Evolutionary conservation across 306 rosid species (phyloP).

Genomic region (Cucumis cinereus): DNA sequence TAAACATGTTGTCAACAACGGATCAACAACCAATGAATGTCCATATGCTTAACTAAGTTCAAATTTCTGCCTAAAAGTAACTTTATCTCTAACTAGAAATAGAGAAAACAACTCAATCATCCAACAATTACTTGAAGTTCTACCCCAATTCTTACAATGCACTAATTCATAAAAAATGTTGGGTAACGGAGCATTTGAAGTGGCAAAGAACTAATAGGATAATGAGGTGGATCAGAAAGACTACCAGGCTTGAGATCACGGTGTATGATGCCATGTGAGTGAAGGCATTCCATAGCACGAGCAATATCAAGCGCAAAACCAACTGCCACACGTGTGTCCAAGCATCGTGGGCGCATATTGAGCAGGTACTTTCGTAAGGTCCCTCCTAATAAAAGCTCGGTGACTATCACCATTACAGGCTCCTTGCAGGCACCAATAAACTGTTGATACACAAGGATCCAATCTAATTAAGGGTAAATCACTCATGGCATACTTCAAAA

Average conservation of each 20-base stretch:
- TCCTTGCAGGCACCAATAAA: slow-evolving; percentile 92
- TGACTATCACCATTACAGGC: slow-evolving; percentile 88
- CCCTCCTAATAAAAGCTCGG: slow-evolving; percentile 82
- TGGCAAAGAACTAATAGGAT: neutral
- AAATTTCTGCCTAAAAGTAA: neutral
- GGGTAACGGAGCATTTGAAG: neutral
- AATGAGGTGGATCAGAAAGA: slow-evolving; percentile 11
- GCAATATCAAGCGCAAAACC: slow-evolving; percentile 83
- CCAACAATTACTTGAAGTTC: neutral
- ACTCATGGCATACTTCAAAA: neutral
- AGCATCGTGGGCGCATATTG: slow-evolving; percentile 69
- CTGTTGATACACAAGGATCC: slow-evolving; percentile 35
- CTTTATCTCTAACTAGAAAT: neutral
- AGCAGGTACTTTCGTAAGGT: slow-evolving; percentile 75
- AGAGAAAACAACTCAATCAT: neutral
- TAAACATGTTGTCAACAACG: neutral
- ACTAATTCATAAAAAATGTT: neutral
- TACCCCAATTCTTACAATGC: neutral
- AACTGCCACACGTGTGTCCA: slow-evolving; percentile 64
- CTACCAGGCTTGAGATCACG: slow-evolving; percentile 95
- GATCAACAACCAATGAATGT: neutral
- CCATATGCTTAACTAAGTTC: neutral
- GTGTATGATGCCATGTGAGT: slow-evolving; percentile 92
- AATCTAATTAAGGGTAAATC: slow-evolving; percentile 4
- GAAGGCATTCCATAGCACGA: slow-evolving; percentile 94